Conservation (phyloP, 164 flowering plant genomes). For the Stephania yunnanensis region DNA sequence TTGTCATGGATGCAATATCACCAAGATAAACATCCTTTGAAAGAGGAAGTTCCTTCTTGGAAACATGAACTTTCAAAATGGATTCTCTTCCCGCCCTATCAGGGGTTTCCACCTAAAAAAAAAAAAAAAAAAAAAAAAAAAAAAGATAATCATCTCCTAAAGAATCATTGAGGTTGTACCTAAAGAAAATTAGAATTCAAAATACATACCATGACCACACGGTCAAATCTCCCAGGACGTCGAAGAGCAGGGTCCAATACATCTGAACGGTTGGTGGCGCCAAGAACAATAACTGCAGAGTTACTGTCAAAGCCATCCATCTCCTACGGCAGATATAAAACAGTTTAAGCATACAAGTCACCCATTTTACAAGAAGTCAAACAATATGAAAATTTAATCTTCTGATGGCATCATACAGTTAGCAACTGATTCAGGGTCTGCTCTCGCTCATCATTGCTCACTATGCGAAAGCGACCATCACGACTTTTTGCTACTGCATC, state of each 20-base stretch:
- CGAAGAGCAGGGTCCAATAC: slow-evolving; percentile 97
- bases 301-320: slow-evolving; percentile 99
- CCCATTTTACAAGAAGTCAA: not conserved
- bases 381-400: not conserved
- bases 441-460: slow-evolving; percentile 95
- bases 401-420: slow-evolving; percentile 48
- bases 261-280: slow-evolving; percentile 94
- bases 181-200: not conserved
- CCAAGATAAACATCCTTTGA: slow-evolving; percentile 64
- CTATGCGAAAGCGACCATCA: slow-evolving; percentile 86
- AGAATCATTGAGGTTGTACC: not conserved
- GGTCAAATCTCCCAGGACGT: slow-evolving; percentile 99
- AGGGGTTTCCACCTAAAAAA: slow-evolving; percentile 84
- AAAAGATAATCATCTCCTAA: not conserved
- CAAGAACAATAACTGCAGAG: slow-evolving; percentile 95
- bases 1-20: slow-evolving; percentile 89
- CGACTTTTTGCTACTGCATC: slow-evolving; percentile 99
- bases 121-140: not conserved
- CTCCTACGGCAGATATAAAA: slow-evolving; percentile 51
- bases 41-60: slow-evolving; percentile 90
- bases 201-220: slow-evolving; percentile 74
- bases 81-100: slow-evolving; percentile 92
- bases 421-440: slow-evolving; percentile 95
- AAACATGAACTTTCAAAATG: slow-evolving; percentile 80
- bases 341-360: slow-evolving; percentile 3